phyloP scores from a whole-genome alignment of 495 filamentous ascomycete genomes.

The Opeltia flavorubescens region DNA sequence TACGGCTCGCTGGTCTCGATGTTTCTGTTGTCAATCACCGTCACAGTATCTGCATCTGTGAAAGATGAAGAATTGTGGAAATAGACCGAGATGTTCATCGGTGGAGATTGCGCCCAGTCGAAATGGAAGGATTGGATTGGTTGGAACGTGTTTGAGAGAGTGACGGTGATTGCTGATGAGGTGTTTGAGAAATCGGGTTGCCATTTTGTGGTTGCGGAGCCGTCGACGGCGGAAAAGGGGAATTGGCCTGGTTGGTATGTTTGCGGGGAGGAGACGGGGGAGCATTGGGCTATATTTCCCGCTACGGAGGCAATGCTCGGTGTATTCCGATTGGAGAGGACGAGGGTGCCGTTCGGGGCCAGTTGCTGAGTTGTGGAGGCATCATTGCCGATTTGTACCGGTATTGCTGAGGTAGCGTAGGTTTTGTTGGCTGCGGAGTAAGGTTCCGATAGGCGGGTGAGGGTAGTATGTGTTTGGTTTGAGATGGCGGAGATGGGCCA shows the following conservation, averaged over 20 bases:
- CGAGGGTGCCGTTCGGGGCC: conserved; percentile 34
- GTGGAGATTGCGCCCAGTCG: conserved; percentile 53
- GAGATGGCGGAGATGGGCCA: conserved; percentile 46
- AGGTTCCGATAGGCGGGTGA: conserved; percentile 32
- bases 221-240: conserved; percentile 56
- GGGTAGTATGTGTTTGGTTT: conserved; percentile 51
- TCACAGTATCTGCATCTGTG: conserved; percentile 8
- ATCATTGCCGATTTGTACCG: conserved; percentile 32
- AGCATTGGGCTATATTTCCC: conserved; percentile 57
- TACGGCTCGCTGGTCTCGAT: conserved; percentile 28
- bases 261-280: conserved; percentile 32
- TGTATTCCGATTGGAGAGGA: conserved; percentile 44
- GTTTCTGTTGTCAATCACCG: conserved; percentile 12
- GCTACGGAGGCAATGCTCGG: conserved; percentile 30
- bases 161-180: conserved; percentile 32
- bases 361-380: conserved; percentile 32
- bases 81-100: conserved; percentile 38
- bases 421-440: conserved; percentile 29
- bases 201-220: conserved; percentile 57
- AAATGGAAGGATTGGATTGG: conserved; percentile 42
- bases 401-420: conserved; percentile 36
- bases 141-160: conserved; percentile 29
- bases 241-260: conserved; percentile 53
- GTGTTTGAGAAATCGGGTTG: conserved; percentile 41
- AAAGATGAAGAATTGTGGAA: conserved; percentile 35